Evolutionary conservation across 2,329 filamentous ascomycete species (phyloP), one percentile per base, ranked within the genome.

Genomic region (Diplodia mutila): DNA sequence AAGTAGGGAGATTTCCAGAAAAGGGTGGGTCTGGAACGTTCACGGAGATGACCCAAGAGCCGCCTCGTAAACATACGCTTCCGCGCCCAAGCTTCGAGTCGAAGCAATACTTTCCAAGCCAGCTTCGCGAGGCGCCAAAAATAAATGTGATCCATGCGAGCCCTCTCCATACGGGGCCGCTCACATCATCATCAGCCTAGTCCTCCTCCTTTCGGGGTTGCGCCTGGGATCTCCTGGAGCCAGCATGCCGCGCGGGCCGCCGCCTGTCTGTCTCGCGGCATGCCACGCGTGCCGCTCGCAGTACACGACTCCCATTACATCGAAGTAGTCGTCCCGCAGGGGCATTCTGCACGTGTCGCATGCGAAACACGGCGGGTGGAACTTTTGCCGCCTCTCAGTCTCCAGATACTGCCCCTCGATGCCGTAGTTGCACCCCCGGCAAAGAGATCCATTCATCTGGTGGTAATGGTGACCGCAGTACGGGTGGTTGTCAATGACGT

Each of bases 401-500:
- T 97, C 93, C 46, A 97, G 84, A 74, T 97, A 99, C 72, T 94
- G 90, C 0, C 95, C 95, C 79, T 99, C 95, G 72, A 99, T 98
- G 16, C 95, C 95, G 12, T 84, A 83, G 70, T 91, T 86, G 78
- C 95, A 99, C 34, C 85, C 86, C 18, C 87, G 86, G 77, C 95
- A 99, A 1, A 97, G 82, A 55, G 92, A 97, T 61, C 91, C 90
- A 73, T 98, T 98, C 39, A 95, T 85, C 77, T 91, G 87, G 80
- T 99, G 95, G 77, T 98, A 99, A 79, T 98, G 93, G 61, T 90
- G 89, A 72, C 93, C 90, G 79, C 95, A 98, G 80, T 94, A 97
- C 0, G 95, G 95, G 68, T 88, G 85, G 79, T 99, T 93, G 71
- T 91, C 82, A 69, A 93, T 87, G 12, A 99, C 94, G 77, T 99